A percentile compares a stretch with the other conserved stretches of the same genome.
Conservation (phyloP, 129 eudicot genomes). For the Chrysanthemum lavandulifolium region DNA sequence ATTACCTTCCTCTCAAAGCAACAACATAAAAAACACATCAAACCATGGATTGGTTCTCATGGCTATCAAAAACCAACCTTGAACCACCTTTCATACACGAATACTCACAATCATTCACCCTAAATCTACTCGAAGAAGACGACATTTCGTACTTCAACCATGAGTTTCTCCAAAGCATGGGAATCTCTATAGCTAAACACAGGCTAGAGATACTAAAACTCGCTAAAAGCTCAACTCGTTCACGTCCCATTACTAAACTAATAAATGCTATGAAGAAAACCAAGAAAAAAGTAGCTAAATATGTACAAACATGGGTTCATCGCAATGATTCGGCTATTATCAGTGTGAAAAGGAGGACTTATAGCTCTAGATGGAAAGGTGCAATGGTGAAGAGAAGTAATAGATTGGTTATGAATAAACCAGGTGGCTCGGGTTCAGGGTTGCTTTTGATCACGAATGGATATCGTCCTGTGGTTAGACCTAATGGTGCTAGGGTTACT, state of each 20-base stretch:
- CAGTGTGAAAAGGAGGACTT: conserved; percentile 41
- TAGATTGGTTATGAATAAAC: conserved; percentile 40
- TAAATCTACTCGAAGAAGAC: conserved; percentile 75
- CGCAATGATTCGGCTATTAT: conserved; percentile 55
- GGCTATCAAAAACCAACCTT: conserved; percentile 83
- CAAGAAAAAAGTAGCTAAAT: conserved; percentile 42
- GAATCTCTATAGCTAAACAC: conserved; percentile 84
- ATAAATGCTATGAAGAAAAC: conserved; percentile 55
- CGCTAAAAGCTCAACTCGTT: conserved; percentile 32
- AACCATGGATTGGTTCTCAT: conserved; percentile 78
- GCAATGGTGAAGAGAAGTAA: conserved; percentile 57
- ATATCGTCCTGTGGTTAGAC: conserved; percentile 29
- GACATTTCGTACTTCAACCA: conserved; percentile 75
- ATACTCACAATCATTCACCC: conserved; percentile 59
- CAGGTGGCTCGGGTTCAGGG: conserved; percentile 9
- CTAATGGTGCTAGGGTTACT: conserved; percentile 44
- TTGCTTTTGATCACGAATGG: conserved; percentile 64
- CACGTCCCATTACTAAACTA: conserved; percentile 46
- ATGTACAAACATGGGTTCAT: conserved; percentile 45
- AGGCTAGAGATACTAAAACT: conserved; percentile 84
- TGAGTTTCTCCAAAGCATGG: conserved; percentile 93
- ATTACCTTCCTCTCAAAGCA: conserved; percentile 32
- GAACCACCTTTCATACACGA: conserved; percentile 68
- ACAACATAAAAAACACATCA: neutral
- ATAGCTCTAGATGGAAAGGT: conserved; percentile 60